Evolutionary conservation across 2,329 filamentous ascomycete species (phyloP).

Genomic region (Endoconidiophora laricicola): DNA sequence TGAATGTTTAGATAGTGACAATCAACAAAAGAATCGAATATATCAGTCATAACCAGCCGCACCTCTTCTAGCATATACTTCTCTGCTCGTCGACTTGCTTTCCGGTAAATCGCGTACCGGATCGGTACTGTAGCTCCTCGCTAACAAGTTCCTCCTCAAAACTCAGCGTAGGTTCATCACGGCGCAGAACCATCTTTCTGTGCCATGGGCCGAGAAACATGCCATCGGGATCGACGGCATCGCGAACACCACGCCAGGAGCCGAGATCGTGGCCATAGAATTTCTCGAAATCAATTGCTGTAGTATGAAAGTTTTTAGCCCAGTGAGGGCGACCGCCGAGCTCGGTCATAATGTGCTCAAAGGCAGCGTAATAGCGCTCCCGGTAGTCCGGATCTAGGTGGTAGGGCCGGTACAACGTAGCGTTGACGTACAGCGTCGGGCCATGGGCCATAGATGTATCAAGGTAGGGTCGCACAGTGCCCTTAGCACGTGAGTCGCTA

Average conservation of each 20-base stretch:
- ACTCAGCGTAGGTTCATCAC: constrained; percentile 19
- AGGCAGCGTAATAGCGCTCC: constrained; percentile 69
- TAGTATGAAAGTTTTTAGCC: constrained; percentile 73
- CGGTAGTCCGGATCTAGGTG: constrained; percentile 58
- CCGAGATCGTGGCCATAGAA: constrained; percentile 55
- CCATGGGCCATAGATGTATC: constrained; percentile 53
- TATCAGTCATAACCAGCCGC: neutral
- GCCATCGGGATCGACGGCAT: constrained; percentile 59
- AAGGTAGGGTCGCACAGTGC: constrained; percentile 30
- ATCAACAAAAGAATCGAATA: neutral
- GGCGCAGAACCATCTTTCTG: constrained; percentile 43
- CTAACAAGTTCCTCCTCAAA: constrained; percentile 15
- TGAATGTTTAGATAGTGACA: neutral
- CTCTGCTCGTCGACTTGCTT: constrained; percentile 6
- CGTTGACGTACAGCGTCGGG: constrained; percentile 76
- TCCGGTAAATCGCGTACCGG: constrained; percentile 6
- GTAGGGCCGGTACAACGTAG: constrained; percentile 76
- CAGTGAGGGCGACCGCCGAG: constrained; percentile 72
- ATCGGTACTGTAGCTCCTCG: constrained; percentile 1
- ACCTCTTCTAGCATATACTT: no score
- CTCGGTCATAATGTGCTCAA: constrained; percentile 81
- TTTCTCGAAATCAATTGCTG: constrained; percentile 41
- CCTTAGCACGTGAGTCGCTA: constrained; percentile 42
- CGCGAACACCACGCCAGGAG: constrained; percentile 50
- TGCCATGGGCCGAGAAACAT: constrained; percentile 92